Evolutionary conservation across 2,329 filamentous ascomycete genomes (phyloP).

Genomic region (Hypoxylon sp.): DNA sequence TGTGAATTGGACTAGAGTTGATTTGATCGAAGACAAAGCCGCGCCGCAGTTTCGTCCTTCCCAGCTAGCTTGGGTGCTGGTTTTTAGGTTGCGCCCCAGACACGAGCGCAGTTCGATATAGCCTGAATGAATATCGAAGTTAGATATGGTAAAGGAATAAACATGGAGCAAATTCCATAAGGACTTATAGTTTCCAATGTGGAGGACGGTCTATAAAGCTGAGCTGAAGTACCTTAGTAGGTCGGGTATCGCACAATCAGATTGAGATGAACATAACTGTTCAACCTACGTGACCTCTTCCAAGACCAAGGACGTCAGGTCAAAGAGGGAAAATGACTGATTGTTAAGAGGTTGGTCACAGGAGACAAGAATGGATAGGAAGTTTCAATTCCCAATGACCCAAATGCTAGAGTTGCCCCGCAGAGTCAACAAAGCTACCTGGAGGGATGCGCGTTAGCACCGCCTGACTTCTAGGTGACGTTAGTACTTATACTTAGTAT

Average conservation of each 20-base stretch:
- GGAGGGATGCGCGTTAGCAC: conserved; percentile 27
- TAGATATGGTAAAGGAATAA: conserved; percentile 11
- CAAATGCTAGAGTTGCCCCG: conserved; percentile 39
- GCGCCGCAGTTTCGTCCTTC: conserved; percentile 14
- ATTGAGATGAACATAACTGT: conserved; percentile 29
- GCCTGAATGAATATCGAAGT: conserved; percentile 21
- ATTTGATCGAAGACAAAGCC: conserved; percentile 3
- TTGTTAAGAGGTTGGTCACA: conserved; percentile 13
- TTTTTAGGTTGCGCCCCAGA: conserved; percentile 14
- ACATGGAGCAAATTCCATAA: background rate
- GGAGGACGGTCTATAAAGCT: background rate
- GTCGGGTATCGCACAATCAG: conserved; percentile 24
- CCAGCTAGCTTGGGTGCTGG: conserved; percentile 3
- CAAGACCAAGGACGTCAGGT: conserved; percentile 14
- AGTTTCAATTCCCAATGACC: conserved; percentile 13
- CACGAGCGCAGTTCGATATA: conserved; percentile 17
- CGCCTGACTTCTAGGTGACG: conserved; percentile 34
- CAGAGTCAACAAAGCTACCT: conserved; percentile 41
- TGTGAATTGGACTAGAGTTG: conserved; percentile 12
- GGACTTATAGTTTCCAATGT: background rate
- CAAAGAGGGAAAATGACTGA: conserved; percentile 6
- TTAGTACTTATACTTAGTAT: conserved; percentile 31
- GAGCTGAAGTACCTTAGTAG: conserved; percentile 15
- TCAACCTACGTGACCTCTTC: conserved; percentile 18
- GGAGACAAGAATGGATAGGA: conserved; percentile 16